Evolutionary conservation across 2,329 filamentous ascomycete genomes (phyloP), one percentile per base, ranked within the genome.

Genomic region (Fusarium staphyleae): DNA sequence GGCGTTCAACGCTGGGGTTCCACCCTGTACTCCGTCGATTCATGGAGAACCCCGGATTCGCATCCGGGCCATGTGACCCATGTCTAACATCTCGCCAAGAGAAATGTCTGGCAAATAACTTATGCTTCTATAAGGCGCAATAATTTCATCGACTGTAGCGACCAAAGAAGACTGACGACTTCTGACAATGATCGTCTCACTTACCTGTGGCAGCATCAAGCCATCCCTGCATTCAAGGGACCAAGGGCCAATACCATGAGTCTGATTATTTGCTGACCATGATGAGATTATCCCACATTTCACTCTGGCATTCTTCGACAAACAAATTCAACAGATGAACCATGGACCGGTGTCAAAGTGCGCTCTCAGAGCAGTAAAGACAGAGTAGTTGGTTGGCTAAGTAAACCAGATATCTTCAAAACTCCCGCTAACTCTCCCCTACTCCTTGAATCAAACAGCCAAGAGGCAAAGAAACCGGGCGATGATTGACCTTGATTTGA

Each of bases 371-470:
- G 34, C 8, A 15, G 22, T 35, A 42, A 26, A 8, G 29, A 48
- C 28, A 28, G 37, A 26, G n/a, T 5, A 35, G 19, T 29, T 28
- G 29, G 10, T 18, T 28, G 40, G 16, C 22, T 6, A 15, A 4
- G 9, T 47, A 39, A 53, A 43, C 34, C 28, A 14, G 39, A 35
- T 33, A 55, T 55, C 45, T 58, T 39, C 46, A 32, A 42, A 59
- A 62, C 58, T 61, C 58, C 58, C 37, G 54, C 54, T 48, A 55
- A 46, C 49, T 26, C 42, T 46, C 50, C 14, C 26, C 19, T 39
- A 33, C 39, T 48, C 32, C 15, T 28, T 9, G 15, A 24, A 18
- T 5, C 16, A 33, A 22, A 22, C 22, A 22, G 19, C n/a, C 33
- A 26, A 11, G 12, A 34, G 37, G 15, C 14, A 34, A 33, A 39